Percentiles rank a stretch among this genome's conserved stretches.
phyloP scores from a whole-genome alignment of 495 filamentous ascomycete genomes.

The Aspergillus nidulans region DNA sequence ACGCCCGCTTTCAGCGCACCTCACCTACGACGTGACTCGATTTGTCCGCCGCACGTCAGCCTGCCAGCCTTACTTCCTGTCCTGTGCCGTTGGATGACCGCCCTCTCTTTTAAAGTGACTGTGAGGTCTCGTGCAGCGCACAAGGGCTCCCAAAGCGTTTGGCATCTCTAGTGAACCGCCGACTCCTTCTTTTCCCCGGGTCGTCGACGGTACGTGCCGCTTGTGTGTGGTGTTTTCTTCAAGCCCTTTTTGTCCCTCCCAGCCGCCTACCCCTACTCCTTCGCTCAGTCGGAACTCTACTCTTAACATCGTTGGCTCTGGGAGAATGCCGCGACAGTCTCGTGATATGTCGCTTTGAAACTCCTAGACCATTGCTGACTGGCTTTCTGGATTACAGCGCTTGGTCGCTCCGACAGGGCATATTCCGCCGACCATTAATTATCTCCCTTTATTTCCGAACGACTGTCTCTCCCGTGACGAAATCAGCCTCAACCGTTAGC shows the following conservation, averaged over 20 bases:
- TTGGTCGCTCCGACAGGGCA: conserved; percentile 29
- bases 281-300: not conserved
- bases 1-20: conserved; percentile 23
- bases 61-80: conserved; percentile 4
- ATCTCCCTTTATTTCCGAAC: not conserved
- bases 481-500: conserved; percentile 5
- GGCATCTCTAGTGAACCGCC: not conserved
- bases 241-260: not conserved
- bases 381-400: conserved; percentile 24
- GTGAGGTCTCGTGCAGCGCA: conserved; percentile 17
- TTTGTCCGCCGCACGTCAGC: conserved; percentile 9
- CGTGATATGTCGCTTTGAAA: conserved; percentile 1
- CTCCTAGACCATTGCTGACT: conserved; percentile 22
- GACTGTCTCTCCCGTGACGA: conserved; percentile 3
- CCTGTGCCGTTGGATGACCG: conserved; percentile 6
- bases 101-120: conserved; percentile 14
- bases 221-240: not conserved
- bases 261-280: not conserved
- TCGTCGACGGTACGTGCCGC: conserved; percentile 5
- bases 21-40: conserved; percentile 15
- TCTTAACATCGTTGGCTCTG: not conserved
- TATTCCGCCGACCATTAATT: conserved; percentile 5
- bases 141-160: conserved; percentile 9
- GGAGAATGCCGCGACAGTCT: not conserved
- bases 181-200: conserved; percentile 4